Evolutionary conservation across 1,139 yeast genomes (phyloP).

Genomic region (Nakaseomyces uthaithaninus): DNA sequence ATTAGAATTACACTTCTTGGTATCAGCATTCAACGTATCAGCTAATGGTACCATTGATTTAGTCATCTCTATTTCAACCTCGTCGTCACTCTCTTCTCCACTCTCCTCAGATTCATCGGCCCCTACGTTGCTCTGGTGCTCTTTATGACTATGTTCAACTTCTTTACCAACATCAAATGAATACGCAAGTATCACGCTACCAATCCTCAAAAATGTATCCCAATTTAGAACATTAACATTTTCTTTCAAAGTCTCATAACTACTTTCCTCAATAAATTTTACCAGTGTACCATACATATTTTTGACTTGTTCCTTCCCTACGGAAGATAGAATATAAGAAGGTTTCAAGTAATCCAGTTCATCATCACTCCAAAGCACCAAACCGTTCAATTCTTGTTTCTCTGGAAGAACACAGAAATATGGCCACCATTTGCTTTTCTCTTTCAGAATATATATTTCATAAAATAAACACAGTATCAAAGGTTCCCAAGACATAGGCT

Average conservation of each 20-base stretch:
- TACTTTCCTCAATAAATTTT: slow-evolving; percentile 12
- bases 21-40: slow-evolving; percentile 81
- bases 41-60: slow-evolving; percentile 94
- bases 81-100: slow-evolving; percentile 32
- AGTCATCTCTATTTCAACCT: slow-evolving; percentile 39
- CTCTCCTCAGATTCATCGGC: slow-evolving; percentile 30
- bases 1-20: slow-evolving; percentile 69
- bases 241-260: slow-evolving; percentile 3
- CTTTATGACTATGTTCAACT: slow-evolving; percentile 24
- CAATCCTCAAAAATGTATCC: slow-evolving; percentile 61
- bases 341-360: slow-evolving; percentile 50
- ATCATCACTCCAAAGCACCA: slow-evolving; percentile 67
- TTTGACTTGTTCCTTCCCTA: slow-evolving; percentile 64
- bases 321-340: slow-evolving; percentile 56
- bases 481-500: slow-evolving; percentile 50
- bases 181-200: slow-evolving; percentile 60
- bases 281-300: slow-evolving; percentile 41
- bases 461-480: slow-evolving; percentile 59
- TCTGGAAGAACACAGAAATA: slow-evolving; percentile 67
- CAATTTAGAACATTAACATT: slow-evolving; percentile 16
- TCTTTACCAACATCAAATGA: slow-evolving; percentile 51
- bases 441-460: slow-evolving; percentile 40
- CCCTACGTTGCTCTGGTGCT: slow-evolving; percentile 32
- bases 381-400: slow-evolving; percentile 44
- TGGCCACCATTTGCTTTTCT: slow-evolving; percentile 52